A percentile compares a stretch with the other conserved stretches of the same genome.
Conservation (phyloP, 1,284 basidiomycete species). For the Fomitopsis betulina region DNA sequence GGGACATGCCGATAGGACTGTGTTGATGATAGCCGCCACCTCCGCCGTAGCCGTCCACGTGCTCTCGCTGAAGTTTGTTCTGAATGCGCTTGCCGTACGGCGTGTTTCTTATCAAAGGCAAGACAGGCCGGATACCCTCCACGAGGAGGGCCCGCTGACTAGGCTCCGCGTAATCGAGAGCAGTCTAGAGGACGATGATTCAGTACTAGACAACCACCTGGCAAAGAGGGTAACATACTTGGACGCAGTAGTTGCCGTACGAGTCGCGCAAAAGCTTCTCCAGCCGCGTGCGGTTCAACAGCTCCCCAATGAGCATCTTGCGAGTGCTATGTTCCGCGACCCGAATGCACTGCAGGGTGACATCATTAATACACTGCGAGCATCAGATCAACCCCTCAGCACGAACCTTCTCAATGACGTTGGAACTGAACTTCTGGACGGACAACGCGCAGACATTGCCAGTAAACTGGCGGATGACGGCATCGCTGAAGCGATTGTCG, state of each 20-base stretch:
- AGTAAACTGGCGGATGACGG: slow-evolving; percentile 94
- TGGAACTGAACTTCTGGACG: slow-evolving; percentile 98
- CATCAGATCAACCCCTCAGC: background rate
- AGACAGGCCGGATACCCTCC: slow-evolving; percentile 94
- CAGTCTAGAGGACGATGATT: slow-evolving; percentile 56
- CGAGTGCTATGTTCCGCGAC: slow-evolving; percentile 94
- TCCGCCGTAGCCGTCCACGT: slow-evolving; percentile 64
- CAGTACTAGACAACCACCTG: slow-evolving; percentile 5
- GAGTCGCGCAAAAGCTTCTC: slow-evolving; percentile 96
- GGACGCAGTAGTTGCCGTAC: slow-evolving; percentile 93
- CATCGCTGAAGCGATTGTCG: slow-evolving; percentile 97
- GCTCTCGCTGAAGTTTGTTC: slow-evolving; percentile 93
- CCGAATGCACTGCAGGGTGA: slow-evolving; percentile 78
- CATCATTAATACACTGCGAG: slow-evolving; percentile 7
- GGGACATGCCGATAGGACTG: slow-evolving; percentile 41
- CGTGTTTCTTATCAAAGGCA: slow-evolving; percentile 94
- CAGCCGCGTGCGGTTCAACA: slow-evolving; percentile 90
- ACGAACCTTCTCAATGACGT: slow-evolving; percentile 86
- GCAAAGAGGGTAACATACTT: slow-evolving; percentile 40
- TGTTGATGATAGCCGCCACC: slow-evolving; percentile 52
- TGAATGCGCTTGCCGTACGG: slow-evolving; percentile 98
- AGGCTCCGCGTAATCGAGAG: slow-evolving; percentile 92
- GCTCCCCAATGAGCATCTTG: slow-evolving; percentile 93
- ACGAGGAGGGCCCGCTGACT: slow-evolving; percentile 82
- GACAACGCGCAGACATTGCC: slow-evolving; percentile 98